Conservation (phyloP, 352 stramenopile genomes). For the Globisporangium okanoganense region DNA sequence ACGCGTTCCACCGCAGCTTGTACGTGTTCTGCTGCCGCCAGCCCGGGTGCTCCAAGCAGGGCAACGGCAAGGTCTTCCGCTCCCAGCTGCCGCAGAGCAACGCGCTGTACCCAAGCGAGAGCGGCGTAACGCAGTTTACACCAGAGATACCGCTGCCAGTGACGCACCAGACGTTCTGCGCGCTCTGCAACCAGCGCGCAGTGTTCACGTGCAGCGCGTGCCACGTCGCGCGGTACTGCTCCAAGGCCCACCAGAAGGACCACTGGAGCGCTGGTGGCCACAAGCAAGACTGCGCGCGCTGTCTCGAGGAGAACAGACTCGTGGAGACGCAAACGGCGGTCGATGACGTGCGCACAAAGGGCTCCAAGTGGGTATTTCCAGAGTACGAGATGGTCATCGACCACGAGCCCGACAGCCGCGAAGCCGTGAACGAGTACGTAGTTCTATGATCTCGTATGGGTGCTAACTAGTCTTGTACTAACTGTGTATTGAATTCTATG, state of each 20-base stretch:
- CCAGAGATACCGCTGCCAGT: slow-evolving; percentile 4
- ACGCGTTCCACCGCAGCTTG: slow-evolving; percentile 92
- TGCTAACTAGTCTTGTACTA: too few species aligned
- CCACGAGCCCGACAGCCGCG: slow-evolving; percentile 54
- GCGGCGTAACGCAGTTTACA: slow-evolving; percentile 29
- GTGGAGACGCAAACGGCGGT: slow-evolving; percentile 33
- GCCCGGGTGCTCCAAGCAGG: slow-evolving; percentile 45
- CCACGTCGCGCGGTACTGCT: slow-evolving; percentile 76
- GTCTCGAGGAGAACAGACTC: slow-evolving; percentile 20
- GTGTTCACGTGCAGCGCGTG: slow-evolving; percentile 69
- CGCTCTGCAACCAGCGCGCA: slow-evolving; percentile 58
- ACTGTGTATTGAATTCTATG: too few species aligned
- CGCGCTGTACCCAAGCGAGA: slow-evolving; percentile 80
- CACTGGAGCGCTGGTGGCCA: slow-evolving; percentile 67
- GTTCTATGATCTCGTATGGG: too few species aligned
- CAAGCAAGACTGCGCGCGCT: slow-evolving; percentile 57
- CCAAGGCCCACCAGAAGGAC: slow-evolving; percentile 74
- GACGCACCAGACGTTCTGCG: slow-evolving; percentile 28
- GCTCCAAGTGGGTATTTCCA: slow-evolving; percentile 75
- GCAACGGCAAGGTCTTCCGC: slow-evolving; percentile 73
- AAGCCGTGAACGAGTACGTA: slow-evolving; percentile 60
- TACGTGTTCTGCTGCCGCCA: slow-evolving; percentile 92
- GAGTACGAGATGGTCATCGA: slow-evolving; percentile 79
- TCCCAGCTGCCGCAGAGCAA: slow-evolving; percentile 88
- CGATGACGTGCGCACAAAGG: slow-evolving; percentile 34